Percentiles rank a stretch among this genome's conserved stretches.
These are phyloP conservation scores for Ogataea minuta DNA, from an alignment of 805 yeast species.

Conservation along the genomic window DNA sequence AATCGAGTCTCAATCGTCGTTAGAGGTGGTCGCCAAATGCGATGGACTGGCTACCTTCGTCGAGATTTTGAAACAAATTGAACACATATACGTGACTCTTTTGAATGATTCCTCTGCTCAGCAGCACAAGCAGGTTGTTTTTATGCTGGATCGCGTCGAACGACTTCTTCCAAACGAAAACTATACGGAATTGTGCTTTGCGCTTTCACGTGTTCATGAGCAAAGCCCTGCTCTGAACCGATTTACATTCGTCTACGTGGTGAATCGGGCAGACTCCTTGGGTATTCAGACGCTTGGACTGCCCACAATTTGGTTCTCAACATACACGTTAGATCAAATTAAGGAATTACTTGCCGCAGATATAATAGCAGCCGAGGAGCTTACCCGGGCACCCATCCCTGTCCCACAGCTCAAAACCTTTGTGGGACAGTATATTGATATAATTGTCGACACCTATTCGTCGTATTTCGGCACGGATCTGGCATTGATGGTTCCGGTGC, in stretches of 20 bases:
- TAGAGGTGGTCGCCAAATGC: slow-evolving; percentile 32
- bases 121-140: slow-evolving; percentile 36
- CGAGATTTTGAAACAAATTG: slow-evolving; percentile 39
- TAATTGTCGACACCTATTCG: slow-evolving; percentile 45
- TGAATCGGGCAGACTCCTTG: slow-evolving; percentile 39
- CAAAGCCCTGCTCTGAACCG: slow-evolving; percentile 32
- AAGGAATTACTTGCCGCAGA: slow-evolving; percentile 34
- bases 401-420: slow-evolving; percentile 19
- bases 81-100: slow-evolving; percentile 8
- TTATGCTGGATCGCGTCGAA: slow-evolving; percentile 49
- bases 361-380: slow-evolving; percentile 19
- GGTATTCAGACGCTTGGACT: slow-evolving; percentile 37
- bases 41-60: slow-evolving; percentile 43
- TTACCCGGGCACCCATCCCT: slow-evolving; percentile 5
- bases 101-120: not conserved
- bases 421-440: slow-evolving; percentile 37
- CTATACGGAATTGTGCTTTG: slow-evolving; percentile 39
- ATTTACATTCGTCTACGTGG: slow-evolving; percentile 40
- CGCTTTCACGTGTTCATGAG: slow-evolving; percentile 45
- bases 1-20: slow-evolving; percentile 8
- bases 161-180: slow-evolving; percentile 32
- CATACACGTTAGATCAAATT: slow-evolving; percentile 38
- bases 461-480: slow-evolving; percentile 47
- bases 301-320: slow-evolving; percentile 41
- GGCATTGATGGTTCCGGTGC: slow-evolving; percentile 32